Percentiles rank a stretch among this genome's conserved stretches.
These are phyloP conservation scores for Cystobasidiaceae sp. DNA, from an alignment of 1,284 basidiomycete genomes.

Conservation along the genomic window DNA sequence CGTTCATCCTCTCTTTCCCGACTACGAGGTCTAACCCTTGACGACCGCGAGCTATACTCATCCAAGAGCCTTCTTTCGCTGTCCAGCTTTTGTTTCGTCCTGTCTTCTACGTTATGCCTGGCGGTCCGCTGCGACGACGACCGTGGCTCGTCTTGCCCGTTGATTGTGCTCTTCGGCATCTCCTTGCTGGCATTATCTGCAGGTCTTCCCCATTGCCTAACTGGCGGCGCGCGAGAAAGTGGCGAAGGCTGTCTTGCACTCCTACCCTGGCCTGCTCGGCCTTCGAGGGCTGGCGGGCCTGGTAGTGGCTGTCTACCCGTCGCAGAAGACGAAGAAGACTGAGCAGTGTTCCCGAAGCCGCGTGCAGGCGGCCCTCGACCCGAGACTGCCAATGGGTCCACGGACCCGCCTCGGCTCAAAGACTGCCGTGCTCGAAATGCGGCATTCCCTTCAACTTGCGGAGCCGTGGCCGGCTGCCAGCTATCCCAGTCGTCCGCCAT, in stretches of 20 bases:
- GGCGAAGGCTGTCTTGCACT: too few species aligned
- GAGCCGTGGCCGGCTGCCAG: neutral
- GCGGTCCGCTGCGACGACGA: neutral
- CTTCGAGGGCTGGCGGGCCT: too few species aligned
- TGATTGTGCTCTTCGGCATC: neutral
- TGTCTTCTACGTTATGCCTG: conserved; percentile 6
- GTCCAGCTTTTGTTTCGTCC: neutral
- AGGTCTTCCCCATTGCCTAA: too few species aligned
- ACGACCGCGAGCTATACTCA: neutral
- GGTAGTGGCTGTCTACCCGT: too few species aligned
- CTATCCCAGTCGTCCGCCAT: conserved; percentile 13
- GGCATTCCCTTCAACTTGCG: neutral
- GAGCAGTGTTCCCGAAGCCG: too few species aligned
- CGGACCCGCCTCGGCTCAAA: conserved; percentile 3
- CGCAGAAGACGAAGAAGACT: too few species aligned
- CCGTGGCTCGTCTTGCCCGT: neutral
- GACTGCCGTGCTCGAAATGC: conserved; percentile 2
- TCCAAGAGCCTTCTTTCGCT: neutral
- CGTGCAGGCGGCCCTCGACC: too few species aligned
- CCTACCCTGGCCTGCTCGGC: too few species aligned
- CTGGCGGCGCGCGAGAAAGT: too few species aligned
- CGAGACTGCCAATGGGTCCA: neutral
- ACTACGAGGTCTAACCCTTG: neutral
- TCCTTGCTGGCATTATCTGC: too few species aligned
- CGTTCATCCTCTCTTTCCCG: neutral